Conservation (phyloP, 306 rosid species). For the Benincasa hispida region DNA sequence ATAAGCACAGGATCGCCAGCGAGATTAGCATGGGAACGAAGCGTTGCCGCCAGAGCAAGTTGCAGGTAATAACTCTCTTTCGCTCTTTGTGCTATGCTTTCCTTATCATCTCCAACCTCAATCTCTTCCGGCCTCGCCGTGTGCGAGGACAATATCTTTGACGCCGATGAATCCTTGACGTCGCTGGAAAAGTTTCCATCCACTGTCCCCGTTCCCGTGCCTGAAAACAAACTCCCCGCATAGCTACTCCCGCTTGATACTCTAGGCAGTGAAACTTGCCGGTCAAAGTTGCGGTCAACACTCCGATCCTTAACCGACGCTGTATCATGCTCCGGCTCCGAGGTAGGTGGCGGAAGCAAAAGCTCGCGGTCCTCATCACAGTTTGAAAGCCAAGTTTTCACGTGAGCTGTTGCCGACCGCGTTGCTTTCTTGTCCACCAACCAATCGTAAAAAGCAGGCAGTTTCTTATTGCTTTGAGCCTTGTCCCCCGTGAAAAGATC, state of each 20-base stretch:
- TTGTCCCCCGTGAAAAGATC: conserved; percentile 36
- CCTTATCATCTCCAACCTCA: conserved; percentile 13
- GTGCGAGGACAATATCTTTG: conserved; percentile 22
- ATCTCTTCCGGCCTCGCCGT: conserved; percentile 13
- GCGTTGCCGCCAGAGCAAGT: conserved; percentile 45
- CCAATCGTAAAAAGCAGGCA: conserved; percentile 53
- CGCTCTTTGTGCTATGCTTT: conserved; percentile 24
- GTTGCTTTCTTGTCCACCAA: conserved; percentile 32
- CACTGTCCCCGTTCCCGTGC: conserved; percentile 47
- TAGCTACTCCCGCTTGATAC: conserved; percentile 72
- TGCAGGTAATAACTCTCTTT: conserved; percentile 57
- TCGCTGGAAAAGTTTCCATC: conserved; percentile 53
- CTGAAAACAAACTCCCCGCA: conserved; percentile 84
- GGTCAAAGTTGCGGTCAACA: conserved; percentile 48
- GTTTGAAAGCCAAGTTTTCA: conserved; percentile 18
- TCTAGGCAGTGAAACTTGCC: conserved; percentile 54
- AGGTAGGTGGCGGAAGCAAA: conserved; percentile 19
- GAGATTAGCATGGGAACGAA: conserved; percentile 47
- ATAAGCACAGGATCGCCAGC: conserved; percentile 43
- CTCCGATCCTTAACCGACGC: conserved; percentile 28
- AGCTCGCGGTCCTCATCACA: conserved; percentile 38
- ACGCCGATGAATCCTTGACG: conserved; percentile 28
- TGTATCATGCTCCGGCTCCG: conserved; percentile 15
- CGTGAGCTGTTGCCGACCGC: conserved; percentile 21
- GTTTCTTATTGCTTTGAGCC: conserved; percentile 21